phyloP scores from a whole-genome alignment of 176 grass and related monocot genomes.

The Aegilops longissima region DNA sequence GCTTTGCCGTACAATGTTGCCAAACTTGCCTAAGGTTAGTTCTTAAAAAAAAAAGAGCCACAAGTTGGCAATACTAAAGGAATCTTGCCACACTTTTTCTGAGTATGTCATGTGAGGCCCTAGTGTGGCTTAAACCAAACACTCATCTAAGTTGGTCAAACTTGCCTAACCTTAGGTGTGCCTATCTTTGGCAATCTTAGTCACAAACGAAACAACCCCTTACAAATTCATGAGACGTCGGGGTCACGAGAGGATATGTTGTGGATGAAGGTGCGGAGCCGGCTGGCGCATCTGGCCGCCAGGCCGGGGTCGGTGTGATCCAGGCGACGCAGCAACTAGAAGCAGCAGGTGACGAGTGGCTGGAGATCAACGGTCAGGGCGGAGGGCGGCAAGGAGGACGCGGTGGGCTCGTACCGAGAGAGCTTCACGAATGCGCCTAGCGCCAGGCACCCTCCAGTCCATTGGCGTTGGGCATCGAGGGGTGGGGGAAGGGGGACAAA shows the following conservation, averaged over 20 bases:
- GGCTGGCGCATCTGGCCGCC: background rate
- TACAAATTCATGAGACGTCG: background rate
- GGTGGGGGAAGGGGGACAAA: too few species aligned
- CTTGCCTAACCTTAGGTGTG: too few species aligned
- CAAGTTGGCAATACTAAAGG: too few species aligned
- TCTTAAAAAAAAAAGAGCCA: too few species aligned
- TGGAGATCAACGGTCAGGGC: background rate
- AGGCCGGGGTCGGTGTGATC: background rate
- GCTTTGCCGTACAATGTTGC: too few species aligned
- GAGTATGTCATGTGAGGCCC: too few species aligned
- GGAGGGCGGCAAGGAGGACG: background rate
- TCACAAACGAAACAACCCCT: too few species aligned
- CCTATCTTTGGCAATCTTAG: too few species aligned
- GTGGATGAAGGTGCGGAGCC: constrained; percentile 1
- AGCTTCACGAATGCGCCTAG: background rate
- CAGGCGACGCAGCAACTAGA: background rate
- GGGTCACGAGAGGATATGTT: constrained; percentile 17
- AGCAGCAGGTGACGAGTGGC: background rate
- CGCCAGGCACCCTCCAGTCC: background rate
- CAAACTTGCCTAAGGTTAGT: too few species aligned
- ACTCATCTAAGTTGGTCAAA: too few species aligned
- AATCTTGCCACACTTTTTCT: too few species aligned
- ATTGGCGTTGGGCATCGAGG: background rate
- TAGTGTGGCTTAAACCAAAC: too few species aligned
- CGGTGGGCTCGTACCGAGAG: background rate